Percentiles rank a stretch among this genome's conserved stretches.
phyloP scores from a whole-genome alignment of 352 stramenopile genomes.

The Globisporangium solare region DNA sequence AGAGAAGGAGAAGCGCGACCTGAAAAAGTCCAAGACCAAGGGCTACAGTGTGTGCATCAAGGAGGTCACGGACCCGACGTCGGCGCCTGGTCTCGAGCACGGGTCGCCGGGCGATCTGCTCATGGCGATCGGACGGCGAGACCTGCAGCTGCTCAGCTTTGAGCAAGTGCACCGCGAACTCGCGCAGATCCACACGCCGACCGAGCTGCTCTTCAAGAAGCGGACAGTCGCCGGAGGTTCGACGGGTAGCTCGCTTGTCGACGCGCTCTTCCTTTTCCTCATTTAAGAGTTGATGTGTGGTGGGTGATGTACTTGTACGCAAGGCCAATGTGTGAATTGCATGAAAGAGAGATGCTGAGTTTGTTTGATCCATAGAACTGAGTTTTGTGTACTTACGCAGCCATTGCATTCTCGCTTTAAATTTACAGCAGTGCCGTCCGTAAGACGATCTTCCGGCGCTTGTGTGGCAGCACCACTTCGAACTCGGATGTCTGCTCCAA shows the following conservation, averaged over 20 bases:
- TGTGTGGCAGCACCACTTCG: background rate
- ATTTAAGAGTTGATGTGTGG: conserved; percentile 8
- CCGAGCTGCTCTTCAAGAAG: conserved; percentile 64
- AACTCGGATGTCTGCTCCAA: background rate
- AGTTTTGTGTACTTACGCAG: too few species aligned
- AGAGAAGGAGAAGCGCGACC: conserved; percentile 30
- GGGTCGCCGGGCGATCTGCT: conserved; percentile 52
- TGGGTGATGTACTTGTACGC: background rate
- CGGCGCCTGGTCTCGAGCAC: conserved; percentile 48
- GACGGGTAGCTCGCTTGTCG: conserved; percentile 38
- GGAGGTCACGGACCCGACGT: conserved; percentile 42
- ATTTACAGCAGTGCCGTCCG: background rate
- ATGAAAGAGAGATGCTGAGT: background rate
- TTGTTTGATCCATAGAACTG: too few species aligned
- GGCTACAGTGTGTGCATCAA: conserved; percentile 61
- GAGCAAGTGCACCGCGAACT: conserved; percentile 54
- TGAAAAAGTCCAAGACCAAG: conserved; percentile 59
- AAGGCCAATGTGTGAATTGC: too few species aligned
- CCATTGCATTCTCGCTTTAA: too few species aligned
- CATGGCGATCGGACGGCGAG: conserved; percentile 58
- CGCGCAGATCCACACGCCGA: conserved; percentile 32
- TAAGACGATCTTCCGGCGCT: background rate
- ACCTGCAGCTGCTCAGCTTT: conserved; percentile 62
- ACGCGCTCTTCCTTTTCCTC: conserved; percentile 66
- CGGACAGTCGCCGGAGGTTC: conserved; percentile 29